Percentiles rank a stretch among this genome's conserved stretches.
Evolutionary conservation across 768 basidiomycete species (phyloP).

Genomic region (Termitomyces titanicus): DNA sequence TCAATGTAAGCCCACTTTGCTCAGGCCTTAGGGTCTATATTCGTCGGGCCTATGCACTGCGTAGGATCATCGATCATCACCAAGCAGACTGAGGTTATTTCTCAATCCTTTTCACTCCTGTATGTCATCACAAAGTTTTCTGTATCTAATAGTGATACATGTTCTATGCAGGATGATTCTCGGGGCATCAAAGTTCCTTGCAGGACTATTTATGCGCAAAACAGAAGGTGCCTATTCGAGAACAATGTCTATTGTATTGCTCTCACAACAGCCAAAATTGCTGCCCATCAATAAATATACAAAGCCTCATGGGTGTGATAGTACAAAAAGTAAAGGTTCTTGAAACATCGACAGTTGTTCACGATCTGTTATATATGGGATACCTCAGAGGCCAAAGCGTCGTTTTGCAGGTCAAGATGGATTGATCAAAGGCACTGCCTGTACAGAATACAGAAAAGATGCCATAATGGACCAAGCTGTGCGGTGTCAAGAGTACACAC

Average conservation of each 20-base stretch:
- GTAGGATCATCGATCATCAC: too few species aligned
- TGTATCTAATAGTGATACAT: too few species aligned
- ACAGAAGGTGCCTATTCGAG: background rate
- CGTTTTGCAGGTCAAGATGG: too few species aligned
- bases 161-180: too few species aligned
- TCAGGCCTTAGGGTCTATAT: too few species aligned
- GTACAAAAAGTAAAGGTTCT: background rate
- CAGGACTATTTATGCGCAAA: background rate
- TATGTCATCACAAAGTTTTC: too few species aligned
- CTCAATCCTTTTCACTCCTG: too few species aligned
- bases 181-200: background rate
- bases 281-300: background rate
- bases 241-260: background rate
- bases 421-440: background rate
- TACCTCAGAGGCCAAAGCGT: background rate
- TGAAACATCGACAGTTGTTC: background rate
- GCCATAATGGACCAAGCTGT: background rate
- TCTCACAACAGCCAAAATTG: background rate
- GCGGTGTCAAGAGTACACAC: too few species aligned
- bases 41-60: too few species aligned
- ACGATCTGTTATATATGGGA: background rate
- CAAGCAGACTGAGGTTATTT: too few species aligned
- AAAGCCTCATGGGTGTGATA: background rate
- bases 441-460: background rate
- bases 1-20: too few species aligned